Conservation (phyloP, 192 early-diverging fungal species). For the Podila minutissima region DNA sequence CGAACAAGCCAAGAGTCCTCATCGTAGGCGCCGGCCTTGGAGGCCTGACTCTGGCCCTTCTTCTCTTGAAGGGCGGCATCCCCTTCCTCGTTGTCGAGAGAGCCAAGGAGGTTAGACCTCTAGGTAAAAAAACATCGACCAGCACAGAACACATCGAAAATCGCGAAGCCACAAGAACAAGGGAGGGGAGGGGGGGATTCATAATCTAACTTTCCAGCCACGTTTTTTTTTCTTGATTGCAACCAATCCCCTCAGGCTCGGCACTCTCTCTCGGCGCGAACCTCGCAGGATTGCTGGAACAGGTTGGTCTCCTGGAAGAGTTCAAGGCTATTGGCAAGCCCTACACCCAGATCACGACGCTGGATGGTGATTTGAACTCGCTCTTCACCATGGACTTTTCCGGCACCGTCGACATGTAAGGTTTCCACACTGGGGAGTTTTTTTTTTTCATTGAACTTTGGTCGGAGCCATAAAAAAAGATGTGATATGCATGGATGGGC, state of each 20-base stretch:
- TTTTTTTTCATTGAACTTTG: too few relatives aligned
- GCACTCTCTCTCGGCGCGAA: background rate
- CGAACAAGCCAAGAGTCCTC: background rate
- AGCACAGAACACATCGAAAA: too few relatives aligned
- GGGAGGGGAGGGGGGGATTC: too few relatives aligned
- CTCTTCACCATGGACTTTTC: slow-evolving; percentile 1
- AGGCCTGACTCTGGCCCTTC: background rate
- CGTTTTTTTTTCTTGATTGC: background rate
- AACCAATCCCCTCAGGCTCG: background rate
- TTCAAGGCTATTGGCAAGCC: slow-evolving; percentile 1
- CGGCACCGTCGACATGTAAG: background rate
- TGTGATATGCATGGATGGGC: too few relatives aligned
- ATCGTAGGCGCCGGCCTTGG: background rate
- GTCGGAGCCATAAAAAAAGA: too few relatives aligned
- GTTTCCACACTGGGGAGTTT: background rate
- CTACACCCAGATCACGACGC: background rate
- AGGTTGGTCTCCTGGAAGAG: background rate
- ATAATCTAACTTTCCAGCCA: too few relatives aligned
- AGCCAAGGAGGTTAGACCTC: background rate
- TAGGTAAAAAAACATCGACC: background rate
- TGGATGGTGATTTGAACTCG: background rate
- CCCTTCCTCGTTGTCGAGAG: background rate
- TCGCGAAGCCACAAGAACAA: too few relatives aligned
- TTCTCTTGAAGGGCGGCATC: background rate
- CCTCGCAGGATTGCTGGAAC: background rate